A percentile compares a stretch with the other conserved stretches of the same genome.
phyloP scores from a whole-genome alignment of 176 grass and related monocot genomes.

The Chloris gayana region DNA sequence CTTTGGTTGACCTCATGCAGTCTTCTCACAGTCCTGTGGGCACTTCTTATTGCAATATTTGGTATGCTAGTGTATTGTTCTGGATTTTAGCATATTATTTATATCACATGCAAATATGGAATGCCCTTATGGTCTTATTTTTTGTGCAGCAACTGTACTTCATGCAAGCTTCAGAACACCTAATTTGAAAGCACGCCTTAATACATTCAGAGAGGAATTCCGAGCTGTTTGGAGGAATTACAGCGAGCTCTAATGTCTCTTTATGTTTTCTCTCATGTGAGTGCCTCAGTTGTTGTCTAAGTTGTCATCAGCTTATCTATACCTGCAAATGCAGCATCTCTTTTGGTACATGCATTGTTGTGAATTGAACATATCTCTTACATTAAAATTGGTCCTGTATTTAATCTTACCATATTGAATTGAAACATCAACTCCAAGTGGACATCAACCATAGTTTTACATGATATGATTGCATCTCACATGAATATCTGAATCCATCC shows the following conservation, averaged over 20 bases:
- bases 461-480: no score
- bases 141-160: conserved; percentile 67
- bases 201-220: conserved; percentile 99
- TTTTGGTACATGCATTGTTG: background rate
- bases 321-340: background rate
- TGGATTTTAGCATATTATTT: conserved; percentile 5
- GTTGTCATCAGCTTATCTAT: background rate
- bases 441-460: no score
- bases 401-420: no score
- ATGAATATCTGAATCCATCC: no score
- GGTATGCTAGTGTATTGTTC: conserved; percentile 54
- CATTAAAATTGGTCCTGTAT: background rate
- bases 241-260: conserved; percentile 66
- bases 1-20: conserved; percentile 94
- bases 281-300: background rate
- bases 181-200: conserved; percentile 95
- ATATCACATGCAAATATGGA: background rate
- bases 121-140: conserved; percentile 22
- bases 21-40: conserved; percentile 89
- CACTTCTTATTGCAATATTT: conserved; percentile 81
- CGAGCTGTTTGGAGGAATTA: conserved; percentile 94
- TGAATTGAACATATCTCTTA: background rate
- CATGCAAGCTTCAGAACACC: conserved; percentile 98
- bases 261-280: conserved; percentile 27
- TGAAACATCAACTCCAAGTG: no score